Base-by-base conservation (phyloP, 2,329 filamentous ascomycete genomes). In the Didymella exigua region DNA sequence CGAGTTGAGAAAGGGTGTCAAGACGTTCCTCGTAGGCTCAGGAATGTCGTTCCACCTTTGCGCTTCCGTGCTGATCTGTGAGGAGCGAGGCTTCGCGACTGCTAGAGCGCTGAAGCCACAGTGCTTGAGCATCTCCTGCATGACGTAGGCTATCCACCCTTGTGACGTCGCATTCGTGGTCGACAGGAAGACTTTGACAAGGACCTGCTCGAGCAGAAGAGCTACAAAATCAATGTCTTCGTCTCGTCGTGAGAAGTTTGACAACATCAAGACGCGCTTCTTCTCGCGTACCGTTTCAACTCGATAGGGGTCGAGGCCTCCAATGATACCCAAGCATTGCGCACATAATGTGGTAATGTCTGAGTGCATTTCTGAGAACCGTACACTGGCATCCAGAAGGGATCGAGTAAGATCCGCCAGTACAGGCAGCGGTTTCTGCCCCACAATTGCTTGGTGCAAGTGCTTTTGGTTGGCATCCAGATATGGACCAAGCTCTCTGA, bases 161-260 rank as follows among this genome's bases (percentile, higher is more conserved):
- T 98, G 95, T 5, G 92, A 83, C 61, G 86, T 88, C 2, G 92
- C 89, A 71, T 97, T 96, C 0, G 89, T 95, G 1, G 91, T 89
- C 1, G 93, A 96, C 37, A 96, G 80, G 69, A 99, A 99, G 0
- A 93, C 89, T 57, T 93, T 92, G 23, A 98, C 91, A 10, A 99
- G 79, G 7, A 96, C 89, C 69, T 96, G 84, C 67, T 96, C 89
- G 14, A 99, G 81, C 41, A 96, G 82, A 66, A 93, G 92, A 34
- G 95, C 81, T 7, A 91, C 86, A 74, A 98, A 99, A 58, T 95
- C 87, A 14, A 91, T 88, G 0, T 88, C 90, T 72, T 99, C 93
- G 45, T 85, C 84, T 14, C 85, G 81, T 40, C 85, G 84, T 38
- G 89, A 85, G 67, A 99, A 98, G 71, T 99, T 98, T 45, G 90